Evolutionary conservation across 2,329 filamentous ascomycete species (phyloP).

Genomic region (Phaeomoniella chlamydospora): DNA sequence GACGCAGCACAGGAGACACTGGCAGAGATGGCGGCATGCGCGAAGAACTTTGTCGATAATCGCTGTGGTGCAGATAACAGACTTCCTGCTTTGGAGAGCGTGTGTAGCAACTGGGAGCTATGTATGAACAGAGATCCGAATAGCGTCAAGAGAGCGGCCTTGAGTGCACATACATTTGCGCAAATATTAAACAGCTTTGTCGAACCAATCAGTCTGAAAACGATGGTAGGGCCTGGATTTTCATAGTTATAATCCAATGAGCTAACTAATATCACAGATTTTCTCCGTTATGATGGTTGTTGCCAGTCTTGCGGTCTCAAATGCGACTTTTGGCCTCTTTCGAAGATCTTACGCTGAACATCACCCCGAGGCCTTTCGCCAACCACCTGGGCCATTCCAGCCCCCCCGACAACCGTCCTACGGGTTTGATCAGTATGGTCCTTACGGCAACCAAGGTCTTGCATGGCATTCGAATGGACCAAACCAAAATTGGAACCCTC

Average conservation of each 20-base stretch:
- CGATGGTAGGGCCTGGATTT: conserved; percentile 38
- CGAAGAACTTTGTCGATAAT: conserved; percentile 60
- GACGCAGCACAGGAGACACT: conserved; percentile 55
- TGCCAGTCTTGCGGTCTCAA: conserved; percentile 10
- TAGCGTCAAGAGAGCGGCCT: conserved; percentile 61
- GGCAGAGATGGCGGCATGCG: conserved; percentile 59
- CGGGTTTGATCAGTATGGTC: neutral
- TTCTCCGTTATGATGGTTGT: conserved; percentile 10
- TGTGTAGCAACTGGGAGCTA: conserved; percentile 68
- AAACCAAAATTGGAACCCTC: conserved; percentile 3
- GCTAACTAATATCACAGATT: conserved; percentile 1
- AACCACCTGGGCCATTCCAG: conserved; percentile 8
- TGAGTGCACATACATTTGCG: conserved; percentile 77
- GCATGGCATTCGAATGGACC: neutral
- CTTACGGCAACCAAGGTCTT: neutral
- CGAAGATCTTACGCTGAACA: conserved; percentile 10
- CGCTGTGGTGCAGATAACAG: conserved; percentile 52
- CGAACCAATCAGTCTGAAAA: conserved; percentile 77
- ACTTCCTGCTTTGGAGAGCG: conserved; percentile 55
- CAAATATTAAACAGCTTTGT: conserved; percentile 90
- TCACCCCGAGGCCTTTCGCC: conserved; percentile 5
- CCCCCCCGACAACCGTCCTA: conserved; percentile 5
- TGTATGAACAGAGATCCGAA: conserved; percentile 80
- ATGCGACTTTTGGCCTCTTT: conserved; percentile 11
- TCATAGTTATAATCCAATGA: neutral